Conservation (phyloP, 192 early-diverging fungal genomes). For the Geosiphon pyriformis region DNA sequence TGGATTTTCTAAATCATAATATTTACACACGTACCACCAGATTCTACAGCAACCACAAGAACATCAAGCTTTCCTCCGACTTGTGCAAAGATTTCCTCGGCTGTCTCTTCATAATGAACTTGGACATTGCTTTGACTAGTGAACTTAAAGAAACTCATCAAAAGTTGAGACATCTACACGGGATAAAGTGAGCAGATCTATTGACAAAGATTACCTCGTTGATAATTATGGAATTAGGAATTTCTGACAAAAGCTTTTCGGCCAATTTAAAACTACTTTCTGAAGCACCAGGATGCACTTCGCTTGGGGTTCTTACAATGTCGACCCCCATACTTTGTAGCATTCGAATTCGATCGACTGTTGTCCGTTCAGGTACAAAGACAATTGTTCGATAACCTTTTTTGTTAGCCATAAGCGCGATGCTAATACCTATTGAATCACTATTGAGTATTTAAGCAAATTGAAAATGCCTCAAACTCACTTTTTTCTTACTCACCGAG, state of each 20-base stretch:
- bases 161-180: too few relatives aligned
- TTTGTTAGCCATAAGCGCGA: slow-evolving; percentile 50
- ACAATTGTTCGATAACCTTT: slow-evolving; percentile 44
- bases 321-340: slow-evolving; percentile 64
- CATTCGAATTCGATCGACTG: slow-evolving; percentile 58
- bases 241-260: slow-evolving; percentile 45
- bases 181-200: too few relatives aligned
- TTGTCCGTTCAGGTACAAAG: slow-evolving; percentile 68
- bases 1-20: too few relatives aligned
- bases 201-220: slow-evolving; percentile 69
- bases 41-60: slow-evolving; percentile 65
- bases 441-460: neutral
- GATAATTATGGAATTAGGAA: slow-evolving; percentile 47
- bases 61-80: slow-evolving; percentile 45
- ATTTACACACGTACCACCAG: slow-evolving; percentile 36
- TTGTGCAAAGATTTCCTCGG: slow-evolving; percentile 61
- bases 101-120: slow-evolving; percentile 49
- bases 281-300: slow-evolving; percentile 56
- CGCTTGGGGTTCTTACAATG: slow-evolving; percentile 65
- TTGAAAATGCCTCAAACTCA: neutral
- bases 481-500: slow-evolving; percentile 25
- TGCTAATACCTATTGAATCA: slow-evolving; percentile 46
- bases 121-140: slow-evolving; percentile 25
- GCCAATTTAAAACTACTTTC: slow-evolving; percentile 63
- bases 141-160: too few relatives aligned